Base-by-base conservation (phyloP, 2,329 filamentous ascomycete genomes). In the Phoma herbarum region DNA sequence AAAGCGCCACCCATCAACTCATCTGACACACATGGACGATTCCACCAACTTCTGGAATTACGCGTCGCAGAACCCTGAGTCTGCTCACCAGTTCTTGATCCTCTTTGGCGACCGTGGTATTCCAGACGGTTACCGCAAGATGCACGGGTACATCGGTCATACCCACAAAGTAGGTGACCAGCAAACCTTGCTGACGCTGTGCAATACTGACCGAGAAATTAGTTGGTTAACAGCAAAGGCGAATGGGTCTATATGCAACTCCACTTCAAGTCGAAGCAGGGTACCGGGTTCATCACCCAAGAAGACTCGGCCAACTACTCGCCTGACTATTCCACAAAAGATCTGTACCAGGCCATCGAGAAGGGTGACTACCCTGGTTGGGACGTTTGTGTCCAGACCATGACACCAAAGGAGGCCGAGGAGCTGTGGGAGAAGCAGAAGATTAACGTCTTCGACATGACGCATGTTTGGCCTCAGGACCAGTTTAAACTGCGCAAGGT, bases 1-100 rank as follows among this genome's bases (percentile, higher is more conserved):
- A 73, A 91, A 91, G 81, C 82, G 89, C n/a, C 81, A 92, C 68
- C 89, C 89, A 0, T 83, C 87, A 64, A 91, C 88, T 3, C 87
- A 91, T 71, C 76, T 90, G 6, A 88, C 86, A 46, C 86, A 90
- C 75, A 86, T 88, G 16, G 83, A 85, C 48, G 83, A 86, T 60
- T 81, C 82, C 12, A 88, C 86, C 50, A 86, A 86, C 79, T 90
- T 90, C 77, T 91, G 87, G 88, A 88, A 84, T 63, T 85, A 84
- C 61, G 75, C 83, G 0, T 82, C 78, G 6, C 79, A 84, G 62
- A 85, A 84, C 63, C 83, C 83, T 1, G 83, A 85, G 69, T 81
- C 81, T 0, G 73, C 82, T 10, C 83, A 85, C 64, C 83, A 84
- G 64, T 81, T 85, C 62, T 79, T 85, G 78, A 78, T 84, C 22